Percentiles rank a stretch among this genome's conserved stretches.
These are phyloP conservation scores for Ramularia collo-cygni DNA, from an alignment of 2,329 filamentous ascomycete species.

Conservation along the genomic window DNA sequence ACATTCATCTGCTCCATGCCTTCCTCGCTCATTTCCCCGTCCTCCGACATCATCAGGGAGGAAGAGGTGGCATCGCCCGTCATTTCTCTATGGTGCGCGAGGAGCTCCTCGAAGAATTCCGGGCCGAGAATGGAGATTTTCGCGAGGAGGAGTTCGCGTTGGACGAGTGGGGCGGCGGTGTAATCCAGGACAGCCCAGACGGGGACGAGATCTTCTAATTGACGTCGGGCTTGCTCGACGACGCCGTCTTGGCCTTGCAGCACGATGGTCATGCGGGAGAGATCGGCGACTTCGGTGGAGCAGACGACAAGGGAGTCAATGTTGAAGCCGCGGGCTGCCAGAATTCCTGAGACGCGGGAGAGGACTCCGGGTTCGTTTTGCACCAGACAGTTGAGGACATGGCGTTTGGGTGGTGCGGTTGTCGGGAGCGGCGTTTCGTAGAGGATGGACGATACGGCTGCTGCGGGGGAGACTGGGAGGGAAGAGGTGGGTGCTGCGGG, in stretches of 20 bases:
- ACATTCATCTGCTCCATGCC: slow-evolving; percentile 13
- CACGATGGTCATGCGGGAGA: slow-evolving; percentile 98
- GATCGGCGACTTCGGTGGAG: slow-evolving; percentile 92
- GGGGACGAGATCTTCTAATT: slow-evolving; percentile 92
- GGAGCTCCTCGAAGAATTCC: slow-evolving; percentile 95
- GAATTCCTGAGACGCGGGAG: slow-evolving; percentile 90
- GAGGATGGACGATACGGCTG: slow-evolving; percentile 94
- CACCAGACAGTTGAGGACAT: slow-evolving; percentile 95
- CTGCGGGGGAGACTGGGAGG: slow-evolving; percentile 81
- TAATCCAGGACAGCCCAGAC: slow-evolving; percentile 99
- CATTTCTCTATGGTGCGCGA: slow-evolving; percentile 94
- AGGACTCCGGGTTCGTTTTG: slow-evolving; percentile 98
- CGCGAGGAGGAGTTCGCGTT: slow-evolving; percentile 88
- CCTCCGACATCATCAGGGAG: slow-evolving; percentile 24
- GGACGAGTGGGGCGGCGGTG: slow-evolving; percentile 83
- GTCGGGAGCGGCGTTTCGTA: slow-evolving; percentile 93
- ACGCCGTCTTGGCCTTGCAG: slow-evolving; percentile 93
- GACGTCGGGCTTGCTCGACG: slow-evolving; percentile 90
- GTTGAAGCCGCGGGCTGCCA: slow-evolving; percentile 96
- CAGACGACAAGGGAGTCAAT: slow-evolving; percentile 98
- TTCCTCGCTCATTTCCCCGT: slow-evolving; percentile 14
- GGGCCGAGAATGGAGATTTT: slow-evolving; percentile 96
- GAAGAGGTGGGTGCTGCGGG: slow-evolving; percentile 64
- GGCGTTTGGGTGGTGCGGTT: slow-evolving; percentile 76
- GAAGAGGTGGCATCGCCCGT: slow-evolving; percentile 37